phyloP scores from a whole-genome alignment of 257 asterid species.

The Apocynum venetum region DNA sequence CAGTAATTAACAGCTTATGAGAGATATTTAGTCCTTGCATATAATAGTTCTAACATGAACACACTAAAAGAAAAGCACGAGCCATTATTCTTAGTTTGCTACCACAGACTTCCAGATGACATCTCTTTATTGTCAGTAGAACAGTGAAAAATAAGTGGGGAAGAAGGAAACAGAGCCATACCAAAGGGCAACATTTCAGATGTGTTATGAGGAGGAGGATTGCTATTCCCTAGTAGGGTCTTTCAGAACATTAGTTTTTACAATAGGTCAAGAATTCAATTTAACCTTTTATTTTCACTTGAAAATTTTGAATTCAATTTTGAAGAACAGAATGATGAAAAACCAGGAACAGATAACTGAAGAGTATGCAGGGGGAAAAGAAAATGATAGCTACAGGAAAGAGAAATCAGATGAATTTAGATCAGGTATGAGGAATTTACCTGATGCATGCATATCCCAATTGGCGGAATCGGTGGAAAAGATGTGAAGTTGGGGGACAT shows the following conservation, averaged over 20 bases:
- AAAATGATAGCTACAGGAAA: background rate
- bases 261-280: background rate
- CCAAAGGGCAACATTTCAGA: background rate
- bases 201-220: background rate
- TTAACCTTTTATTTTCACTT: background rate
- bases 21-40: background rate
- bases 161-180: background rate
- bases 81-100: background rate
- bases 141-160: background rate
- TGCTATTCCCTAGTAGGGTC: background rate
- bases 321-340: background rate
- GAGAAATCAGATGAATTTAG: conserved; percentile 1
- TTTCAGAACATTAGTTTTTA: background rate
- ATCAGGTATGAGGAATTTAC: conserved; percentile 30
- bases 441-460: conserved; percentile 96
- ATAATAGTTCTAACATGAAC: background rate
- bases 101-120: background rate
- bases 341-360: background rate
- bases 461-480: conserved; percentile 97
- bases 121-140: background rate
- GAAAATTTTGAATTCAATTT: background rate
- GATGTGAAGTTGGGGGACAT: conserved; percentile 94
- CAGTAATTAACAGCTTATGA: background rate
- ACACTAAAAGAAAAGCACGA: conserved; percentile 1
- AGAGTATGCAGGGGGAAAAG: background rate